phyloP scores from a whole-genome alignment of 768 basidiomycete genomes.

The Sarcodon aspratus region DNA sequence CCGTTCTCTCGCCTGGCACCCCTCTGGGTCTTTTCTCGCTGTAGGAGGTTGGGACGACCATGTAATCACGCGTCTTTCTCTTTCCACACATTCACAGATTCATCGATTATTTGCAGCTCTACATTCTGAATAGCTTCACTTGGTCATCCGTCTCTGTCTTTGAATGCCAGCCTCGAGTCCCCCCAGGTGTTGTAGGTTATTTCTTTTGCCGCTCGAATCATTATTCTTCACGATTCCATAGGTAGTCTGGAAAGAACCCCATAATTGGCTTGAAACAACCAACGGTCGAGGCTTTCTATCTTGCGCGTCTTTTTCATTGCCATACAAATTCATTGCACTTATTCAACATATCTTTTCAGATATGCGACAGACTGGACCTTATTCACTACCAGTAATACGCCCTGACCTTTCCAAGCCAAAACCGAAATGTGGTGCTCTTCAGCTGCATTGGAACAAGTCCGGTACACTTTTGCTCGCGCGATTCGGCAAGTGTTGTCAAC shows the following conservation, averaged over 20 bases:
- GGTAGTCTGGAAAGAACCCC: slow-evolving; percentile 81
- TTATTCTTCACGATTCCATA: slow-evolving; percentile 18
- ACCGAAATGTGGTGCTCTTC: slow-evolving; percentile 53
- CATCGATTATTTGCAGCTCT: slow-evolving; percentile 32
- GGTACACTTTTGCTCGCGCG: slow-evolving; percentile 66
- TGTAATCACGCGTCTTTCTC: slow-evolving; percentile 23
- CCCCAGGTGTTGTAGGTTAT: slow-evolving; percentile 40
- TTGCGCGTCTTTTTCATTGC: slow-evolving; percentile 36
- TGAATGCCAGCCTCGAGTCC: slow-evolving; percentile 47
- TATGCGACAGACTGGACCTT: slow-evolving; percentile 48
- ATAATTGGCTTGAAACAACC: slow-evolving; percentile 74
- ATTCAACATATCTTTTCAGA: slow-evolving; percentile 27
- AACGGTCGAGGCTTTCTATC: slow-evolving; percentile 81
- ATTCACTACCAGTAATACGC: slow-evolving; percentile 36
- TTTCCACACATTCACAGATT: not conserved
- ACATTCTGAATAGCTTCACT: slow-evolving; percentile 63
- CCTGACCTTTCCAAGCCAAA: slow-evolving; percentile 50
- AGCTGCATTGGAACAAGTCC: slow-evolving; percentile 74
- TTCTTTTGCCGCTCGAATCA: not conserved
- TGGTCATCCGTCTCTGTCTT: slow-evolving; percentile 62
- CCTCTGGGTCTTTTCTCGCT: slow-evolving; percentile 70
- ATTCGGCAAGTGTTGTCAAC: slow-evolving; percentile 38
- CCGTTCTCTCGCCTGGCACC: slow-evolving; percentile 74
- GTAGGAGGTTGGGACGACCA: slow-evolving; percentile 87
- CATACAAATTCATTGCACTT: not conserved